Conservation (phyloP, 768 basidiomycete genomes). For the Suillus cothurnatus region DNA sequence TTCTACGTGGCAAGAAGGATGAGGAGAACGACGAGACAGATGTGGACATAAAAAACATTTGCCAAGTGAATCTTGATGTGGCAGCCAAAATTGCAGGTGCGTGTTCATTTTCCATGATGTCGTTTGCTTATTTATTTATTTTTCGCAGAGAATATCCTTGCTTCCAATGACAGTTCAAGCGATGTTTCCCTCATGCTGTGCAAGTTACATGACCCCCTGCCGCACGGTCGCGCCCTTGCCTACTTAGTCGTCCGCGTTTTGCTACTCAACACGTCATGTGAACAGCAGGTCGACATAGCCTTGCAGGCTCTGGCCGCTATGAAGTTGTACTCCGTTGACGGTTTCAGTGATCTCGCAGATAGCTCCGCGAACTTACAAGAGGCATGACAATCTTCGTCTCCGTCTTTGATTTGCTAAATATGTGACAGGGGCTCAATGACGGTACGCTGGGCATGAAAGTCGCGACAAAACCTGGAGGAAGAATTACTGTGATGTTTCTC, state of each 20-base stretch:
- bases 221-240: conserved; percentile 57
- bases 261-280: conserved; percentile 55
- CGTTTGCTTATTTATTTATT: conserved; percentile 1
- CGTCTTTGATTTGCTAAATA: conserved; percentile 7
- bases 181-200: conserved; percentile 53
- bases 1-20: conserved; percentile 24
- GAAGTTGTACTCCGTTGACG: conserved; percentile 46
- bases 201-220: conserved; percentile 50
- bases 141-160: conserved; percentile 62
- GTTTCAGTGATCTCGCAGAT: conserved; percentile 36
- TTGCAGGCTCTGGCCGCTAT: conserved; percentile 49
- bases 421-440: conserved; percentile 46
- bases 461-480: conserved; percentile 62
- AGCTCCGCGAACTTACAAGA: conserved; percentile 19
- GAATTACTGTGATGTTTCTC: conserved; percentile 54
- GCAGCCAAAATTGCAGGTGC: conserved; percentile 68
- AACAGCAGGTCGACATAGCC: conserved; percentile 59
- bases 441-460: conserved; percentile 48
- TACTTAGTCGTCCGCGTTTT: conserved; percentile 67
- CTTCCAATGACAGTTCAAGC: conserved; percentile 44
- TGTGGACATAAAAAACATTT: conserved; percentile 46
- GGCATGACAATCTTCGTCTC: conserved; percentile 26
- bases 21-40: conserved; percentile 33
- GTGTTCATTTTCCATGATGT: conserved; percentile 12
- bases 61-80: conserved; percentile 52